Conservation (phyloP, 164 flowering plant species). For the Nelumbo lutea region DNA sequence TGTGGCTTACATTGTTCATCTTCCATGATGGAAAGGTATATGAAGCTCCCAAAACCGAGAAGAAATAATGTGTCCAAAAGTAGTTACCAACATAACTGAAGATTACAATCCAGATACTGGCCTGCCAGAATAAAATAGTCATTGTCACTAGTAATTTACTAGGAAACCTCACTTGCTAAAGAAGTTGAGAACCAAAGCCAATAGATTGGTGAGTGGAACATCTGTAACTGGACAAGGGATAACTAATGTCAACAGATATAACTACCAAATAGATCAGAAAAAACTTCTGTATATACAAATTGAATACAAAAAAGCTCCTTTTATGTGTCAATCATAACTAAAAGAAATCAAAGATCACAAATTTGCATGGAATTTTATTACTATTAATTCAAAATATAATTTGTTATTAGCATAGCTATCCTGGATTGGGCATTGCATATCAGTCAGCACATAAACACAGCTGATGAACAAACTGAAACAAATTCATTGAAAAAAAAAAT, state of each 20-base stretch:
- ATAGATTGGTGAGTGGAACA: not conserved
- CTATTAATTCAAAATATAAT: no score
- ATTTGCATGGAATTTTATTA: no score
- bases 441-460: no score
- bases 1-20: constrained; percentile 82
- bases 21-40: constrained; percentile 97
- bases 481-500: no score
- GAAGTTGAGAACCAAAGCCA: not conserved
- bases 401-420: no score
- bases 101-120: constrained; percentile 81
- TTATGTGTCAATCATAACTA: no score
- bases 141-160: not conserved
- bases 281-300: no score
- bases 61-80: constrained; percentile 99
- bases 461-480: no score
- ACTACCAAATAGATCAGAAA: no score
- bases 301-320: no score
- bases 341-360: no score
- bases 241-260: not conserved
- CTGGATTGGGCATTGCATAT: no score
- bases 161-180: not conserved
- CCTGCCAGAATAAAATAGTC: constrained; percentile 48
- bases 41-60: constrained; percentile 96
- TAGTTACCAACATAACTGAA: constrained; percentile 98
- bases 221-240: not conserved